These are phyloP conservation scores for Claviceps spartinae DNA, from an alignment of 2,329 filamentous ascomycete genomes.

Conservation along the genomic window DNA sequence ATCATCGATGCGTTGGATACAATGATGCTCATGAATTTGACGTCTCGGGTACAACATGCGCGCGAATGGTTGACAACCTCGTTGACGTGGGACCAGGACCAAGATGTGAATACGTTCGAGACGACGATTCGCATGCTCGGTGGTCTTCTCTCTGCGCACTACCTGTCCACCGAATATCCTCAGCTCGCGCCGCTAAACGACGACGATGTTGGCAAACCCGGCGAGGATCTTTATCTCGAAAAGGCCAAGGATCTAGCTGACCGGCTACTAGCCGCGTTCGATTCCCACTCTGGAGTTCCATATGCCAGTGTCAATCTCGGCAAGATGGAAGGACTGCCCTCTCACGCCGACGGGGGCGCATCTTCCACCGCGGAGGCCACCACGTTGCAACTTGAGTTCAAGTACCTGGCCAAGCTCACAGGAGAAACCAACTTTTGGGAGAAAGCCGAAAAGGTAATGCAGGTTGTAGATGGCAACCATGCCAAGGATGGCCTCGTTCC, in stretches of 20 bases:
- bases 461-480: slow-evolving; percentile 74
- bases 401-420: slow-evolving; percentile 88
- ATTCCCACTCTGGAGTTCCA: slow-evolving; percentile 74
- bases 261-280: slow-evolving; percentile 73
- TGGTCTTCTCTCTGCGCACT: slow-evolving; percentile 83
- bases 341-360: slow-evolving; percentile 73
- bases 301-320: slow-evolving; percentile 83
- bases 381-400: slow-evolving; percentile 88
- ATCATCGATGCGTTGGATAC: slow-evolving; percentile 94
- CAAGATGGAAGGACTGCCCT: slow-evolving; percentile 59
- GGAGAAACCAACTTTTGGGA: slow-evolving; percentile 91
- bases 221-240: slow-evolving; percentile 88
- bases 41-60: slow-evolving; percentile 68
- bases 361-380: slow-evolving; percentile 91
- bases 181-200: slow-evolving; percentile 61
- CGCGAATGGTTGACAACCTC: slow-evolving; percentile 76
- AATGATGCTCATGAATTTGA: slow-evolving; percentile 96
- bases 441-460: slow-evolving; percentile 78
- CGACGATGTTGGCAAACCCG: slow-evolving; percentile 56
- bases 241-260: slow-evolving; percentile 91
- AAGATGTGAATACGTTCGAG: slow-evolving; percentile 95
- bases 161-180: slow-evolving; percentile 74
- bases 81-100: slow-evolving; percentile 77
- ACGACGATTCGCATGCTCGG: slow-evolving; percentile 97
- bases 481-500: slow-evolving; percentile 72